Percentiles rank a stretch among this genome's conserved stretches.
These are phyloP conservation scores for Trichoderma polysporum DNA, from an alignment of 2,329 filamentous ascomycete genomes.

Conservation along the genomic window DNA sequence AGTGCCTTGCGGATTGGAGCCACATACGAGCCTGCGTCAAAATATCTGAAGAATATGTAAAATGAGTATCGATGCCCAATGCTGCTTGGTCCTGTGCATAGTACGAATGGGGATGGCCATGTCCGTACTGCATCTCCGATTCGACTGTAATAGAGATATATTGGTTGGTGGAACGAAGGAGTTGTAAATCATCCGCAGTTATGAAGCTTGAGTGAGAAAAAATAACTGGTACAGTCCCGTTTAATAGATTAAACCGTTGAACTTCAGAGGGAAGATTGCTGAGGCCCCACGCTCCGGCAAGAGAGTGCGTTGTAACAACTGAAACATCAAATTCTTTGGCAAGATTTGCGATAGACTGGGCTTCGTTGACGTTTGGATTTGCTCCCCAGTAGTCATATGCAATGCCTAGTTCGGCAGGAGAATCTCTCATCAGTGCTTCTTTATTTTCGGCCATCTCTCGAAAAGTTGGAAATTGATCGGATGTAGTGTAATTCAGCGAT, in stretches of 20 bases:
- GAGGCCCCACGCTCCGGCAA: slow-evolving; percentile 39
- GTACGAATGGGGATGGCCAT: slow-evolving; percentile 45
- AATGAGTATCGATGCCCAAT: slow-evolving; percentile 56
- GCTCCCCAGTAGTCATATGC: slow-evolving; percentile 42
- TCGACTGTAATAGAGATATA: slow-evolving; percentile 59
- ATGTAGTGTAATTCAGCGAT: slow-evolving; percentile 31
- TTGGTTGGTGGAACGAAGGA: slow-evolving; percentile 51
- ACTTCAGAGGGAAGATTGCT: slow-evolving; percentile 43
- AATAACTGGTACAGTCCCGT: slow-evolving; percentile 35
- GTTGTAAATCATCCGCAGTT: slow-evolving; percentile 37
- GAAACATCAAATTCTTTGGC: slow-evolving; percentile 41
- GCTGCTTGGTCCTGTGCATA: slow-evolving; percentile 50
- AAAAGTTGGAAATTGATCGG: slow-evolving; percentile 42
- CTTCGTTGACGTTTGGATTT: slow-evolving; percentile 28
- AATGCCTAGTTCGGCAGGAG: slow-evolving; percentile 40
- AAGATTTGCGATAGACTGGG: slow-evolving; percentile 35
- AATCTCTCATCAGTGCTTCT: slow-evolving; percentile 25
- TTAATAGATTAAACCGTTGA: slow-evolving; percentile 1
- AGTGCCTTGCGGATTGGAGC: slow-evolving; percentile 47
- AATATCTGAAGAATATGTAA: slow-evolving; percentile 51
- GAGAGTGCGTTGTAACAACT: slow-evolving; percentile 47
- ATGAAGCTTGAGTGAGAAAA: slow-evolving; percentile 53
- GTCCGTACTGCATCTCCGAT: slow-evolving; percentile 60
- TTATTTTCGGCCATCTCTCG: slow-evolving; percentile 35
- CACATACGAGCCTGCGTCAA: slow-evolving; percentile 54